These are phyloP conservation scores for Aspergillus campestris DNA, from an alignment of 495 filamentous ascomycete species.

Conservation along the genomic window DNA sequence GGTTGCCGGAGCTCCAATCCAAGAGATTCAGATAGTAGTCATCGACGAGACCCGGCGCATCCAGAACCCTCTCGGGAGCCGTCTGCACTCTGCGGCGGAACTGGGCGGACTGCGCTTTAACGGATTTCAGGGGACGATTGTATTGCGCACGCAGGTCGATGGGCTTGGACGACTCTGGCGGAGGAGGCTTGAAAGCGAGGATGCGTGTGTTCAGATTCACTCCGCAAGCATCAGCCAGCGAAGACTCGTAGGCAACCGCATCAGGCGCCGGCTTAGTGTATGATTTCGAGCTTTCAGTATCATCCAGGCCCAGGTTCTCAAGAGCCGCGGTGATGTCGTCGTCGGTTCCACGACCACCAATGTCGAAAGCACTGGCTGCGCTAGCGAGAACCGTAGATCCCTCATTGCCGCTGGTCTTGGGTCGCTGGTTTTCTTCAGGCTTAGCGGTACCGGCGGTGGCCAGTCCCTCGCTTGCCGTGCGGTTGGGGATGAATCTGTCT, in stretches of 20 bases:
- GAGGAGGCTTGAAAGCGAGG: slow-evolving; percentile 95
- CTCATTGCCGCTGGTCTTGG: slow-evolving; percentile 60
- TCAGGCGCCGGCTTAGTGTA: slow-evolving; percentile 79
- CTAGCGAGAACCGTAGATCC: slow-evolving; percentile 64
- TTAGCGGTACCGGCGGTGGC: slow-evolving; percentile 73
- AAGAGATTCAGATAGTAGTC: slow-evolving; percentile 99
- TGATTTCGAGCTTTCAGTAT: slow-evolving; percentile 43
- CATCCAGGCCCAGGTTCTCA: slow-evolving; percentile 66
- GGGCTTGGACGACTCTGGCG: slow-evolving; percentile 93
- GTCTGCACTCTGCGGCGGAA: slow-evolving; percentile 87
- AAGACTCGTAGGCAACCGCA: slow-evolving; percentile 84
- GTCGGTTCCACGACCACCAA: slow-evolving; percentile 53
- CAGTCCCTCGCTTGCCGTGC: slow-evolving; percentile 79
- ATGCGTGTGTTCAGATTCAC: slow-evolving; percentile 91
- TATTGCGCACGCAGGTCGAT: slow-evolving; percentile 97
- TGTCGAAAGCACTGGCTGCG: slow-evolving; percentile 56
- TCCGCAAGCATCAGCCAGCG: slow-evolving; percentile 83
- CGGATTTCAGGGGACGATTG: slow-evolving; percentile 85
- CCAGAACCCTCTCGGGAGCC: slow-evolving; percentile 92
- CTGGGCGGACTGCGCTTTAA: slow-evolving; percentile 63
- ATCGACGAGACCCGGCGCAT: slow-evolving; percentile 90
- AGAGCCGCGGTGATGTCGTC: slow-evolving; percentile 73
- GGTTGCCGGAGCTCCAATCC: slow-evolving; percentile 96
- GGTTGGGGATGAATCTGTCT: slow-evolving; percentile 97
- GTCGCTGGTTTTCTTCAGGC: slow-evolving; percentile 59